These are phyloP conservation scores for Bacidia rubella DNA, from an alignment of 495 filamentous ascomycete genomes.

Conservation along the genomic window DNA sequence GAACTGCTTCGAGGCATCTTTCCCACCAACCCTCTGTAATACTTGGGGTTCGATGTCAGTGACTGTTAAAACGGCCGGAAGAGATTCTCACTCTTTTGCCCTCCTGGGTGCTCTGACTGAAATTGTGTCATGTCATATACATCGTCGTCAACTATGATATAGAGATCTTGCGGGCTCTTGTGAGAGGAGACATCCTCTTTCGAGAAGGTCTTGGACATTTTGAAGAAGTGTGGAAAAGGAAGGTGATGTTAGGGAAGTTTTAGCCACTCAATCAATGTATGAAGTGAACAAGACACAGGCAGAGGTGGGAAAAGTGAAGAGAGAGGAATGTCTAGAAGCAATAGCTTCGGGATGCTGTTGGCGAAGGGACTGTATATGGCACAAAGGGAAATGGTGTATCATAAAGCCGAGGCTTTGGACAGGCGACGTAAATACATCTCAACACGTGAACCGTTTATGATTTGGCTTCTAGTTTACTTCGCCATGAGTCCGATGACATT, in stretches of 20 bases:
- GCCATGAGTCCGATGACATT: background rate
- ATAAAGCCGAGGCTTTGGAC: background rate
- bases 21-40: slow-evolving; percentile 81
- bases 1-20: slow-evolving; percentile 96
- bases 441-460: background rate
- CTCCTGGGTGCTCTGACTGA: slow-evolving; percentile 86
- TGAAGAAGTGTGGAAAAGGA: no score
- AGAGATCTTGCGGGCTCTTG: slow-evolving; percentile 73
- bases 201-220: slow-evolving; percentile 80
- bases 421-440: background rate
- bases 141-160: slow-evolving; percentile 84
- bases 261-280: no score
- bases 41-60: slow-evolving; percentile 32
- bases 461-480: background rate
- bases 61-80: background rate
- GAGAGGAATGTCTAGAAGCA: no score
- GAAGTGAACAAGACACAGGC: no score
- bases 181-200: slow-evolving; percentile 78
- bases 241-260: no score
- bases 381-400: background rate
- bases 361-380: no score
- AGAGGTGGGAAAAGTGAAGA: no score
- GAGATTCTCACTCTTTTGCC: slow-evolving; percentile 70
- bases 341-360: no score
- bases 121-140: slow-evolving; percentile 95